Base-by-base conservation (phyloP, 2,329 filamentous ascomycete genomes). In the Metarhizium robertsii region DNA sequence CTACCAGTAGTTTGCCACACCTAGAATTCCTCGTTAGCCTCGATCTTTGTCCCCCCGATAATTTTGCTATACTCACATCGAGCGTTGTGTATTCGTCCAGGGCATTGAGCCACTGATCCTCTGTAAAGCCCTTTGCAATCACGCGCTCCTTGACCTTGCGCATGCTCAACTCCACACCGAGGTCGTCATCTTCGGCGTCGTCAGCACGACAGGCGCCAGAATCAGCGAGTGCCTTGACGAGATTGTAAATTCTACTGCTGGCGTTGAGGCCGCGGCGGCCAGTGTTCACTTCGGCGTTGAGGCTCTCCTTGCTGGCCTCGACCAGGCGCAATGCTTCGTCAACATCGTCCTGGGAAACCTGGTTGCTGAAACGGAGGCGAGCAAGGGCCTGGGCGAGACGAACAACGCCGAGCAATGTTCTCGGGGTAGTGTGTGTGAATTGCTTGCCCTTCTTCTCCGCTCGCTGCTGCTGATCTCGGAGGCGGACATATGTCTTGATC, bases 341-440 rank as follows among this genome's bases (percentile, higher is more conserved):
- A 6, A 97, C 92, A 70, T 99, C 94, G 64, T 96, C 92, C 54
- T 88, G 87, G 53, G 89, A 85, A 52, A 97, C 94, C 59, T 85
- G 79, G 55, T 88, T 83, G 63, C 87, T 87, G 75, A 99, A 99
- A 6, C 92, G 87, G 53, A 99, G 81, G 60, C 94, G 88, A 2
- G 94, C 94, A 10, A 99, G 81, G 18, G 94, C 94, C 73, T 99
- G 94, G 0, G 92, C 89, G 5, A 99, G 80, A 78, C 94, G 92
- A 10, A 99, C 80, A 46, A 97, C 85, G 67, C 92, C 94, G 4
- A 99, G 84, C 14, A 99, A 80, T 1, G 94, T 97, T 79, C 94
- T 89, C 1, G 92, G 88, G 2, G 92, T 95, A 18, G 92, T 95
- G 73, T 99, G 90, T 2, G 90, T 88, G 70, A 97, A 97, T 64